Evolutionary conservation across 2,329 filamentous ascomycete species (phyloP).

Genomic region (Cadophora gregata): DNA sequence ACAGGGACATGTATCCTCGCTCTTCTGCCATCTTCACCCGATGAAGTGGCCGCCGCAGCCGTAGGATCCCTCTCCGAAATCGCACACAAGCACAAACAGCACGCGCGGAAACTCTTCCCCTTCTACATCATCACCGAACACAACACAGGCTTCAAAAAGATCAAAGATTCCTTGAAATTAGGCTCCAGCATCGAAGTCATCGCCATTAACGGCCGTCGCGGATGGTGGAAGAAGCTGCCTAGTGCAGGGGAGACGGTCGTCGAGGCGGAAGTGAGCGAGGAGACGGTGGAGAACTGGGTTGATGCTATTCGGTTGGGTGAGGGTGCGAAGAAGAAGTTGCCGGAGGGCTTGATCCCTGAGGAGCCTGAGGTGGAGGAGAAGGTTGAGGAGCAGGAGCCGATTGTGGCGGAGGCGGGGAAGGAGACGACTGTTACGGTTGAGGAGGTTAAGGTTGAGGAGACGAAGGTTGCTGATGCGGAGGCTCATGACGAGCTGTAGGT

Average conservation of each 20-base stretch:
- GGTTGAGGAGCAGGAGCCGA: slow-evolving; percentile 50
- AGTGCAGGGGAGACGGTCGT: slow-evolving; percentile 41
- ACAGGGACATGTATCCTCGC: slow-evolving; percentile 85
- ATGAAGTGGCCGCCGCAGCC: slow-evolving; percentile 54
- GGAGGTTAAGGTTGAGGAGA: slow-evolving; percentile 33
- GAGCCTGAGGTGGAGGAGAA: slow-evolving; percentile 44
- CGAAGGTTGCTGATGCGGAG: slow-evolving; percentile 26
- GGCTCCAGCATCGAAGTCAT: slow-evolving; percentile 70
- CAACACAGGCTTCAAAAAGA: slow-evolving; percentile 59
- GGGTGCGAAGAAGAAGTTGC: slow-evolving; percentile 77
- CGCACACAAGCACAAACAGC: slow-evolving; percentile 73
- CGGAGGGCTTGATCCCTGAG: slow-evolving; percentile 60
- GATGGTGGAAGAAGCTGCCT: slow-evolving; percentile 81
- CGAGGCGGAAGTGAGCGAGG: slow-evolving; percentile 55
- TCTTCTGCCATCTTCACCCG: slow-evolving; percentile 60
- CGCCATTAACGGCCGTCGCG: slow-evolving; percentile 82
- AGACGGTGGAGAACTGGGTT: slow-evolving; percentile 81
- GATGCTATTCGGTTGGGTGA: slow-evolving; percentile 92
- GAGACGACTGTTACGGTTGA: slow-evolving; percentile 27
- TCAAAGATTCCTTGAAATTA: slow-evolving; percentile 70
- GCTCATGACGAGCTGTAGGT: slow-evolving; percentile 35
- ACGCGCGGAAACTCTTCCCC: slow-evolving; percentile 76
- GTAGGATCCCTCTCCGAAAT: slow-evolving; percentile 73
- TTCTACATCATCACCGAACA: slow-evolving; percentile 75
- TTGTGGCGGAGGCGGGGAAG: slow-evolving; percentile 47